Base-by-base conservation (phyloP, 2,329 filamentous ascomycete species). In the Cadophora sp. region DNA sequence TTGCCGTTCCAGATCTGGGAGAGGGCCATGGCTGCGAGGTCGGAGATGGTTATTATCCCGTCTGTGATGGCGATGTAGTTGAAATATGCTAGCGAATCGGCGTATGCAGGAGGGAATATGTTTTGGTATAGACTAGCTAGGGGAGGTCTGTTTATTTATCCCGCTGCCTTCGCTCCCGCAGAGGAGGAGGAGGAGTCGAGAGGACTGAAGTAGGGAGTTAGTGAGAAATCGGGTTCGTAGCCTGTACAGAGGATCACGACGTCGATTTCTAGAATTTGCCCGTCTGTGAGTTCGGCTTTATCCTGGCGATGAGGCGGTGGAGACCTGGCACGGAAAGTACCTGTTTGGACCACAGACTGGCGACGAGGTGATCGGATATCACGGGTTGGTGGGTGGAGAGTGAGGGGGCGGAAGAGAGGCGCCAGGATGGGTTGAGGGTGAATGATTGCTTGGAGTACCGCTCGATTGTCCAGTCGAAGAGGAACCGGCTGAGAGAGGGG, bases 11-110 rank as follows among this genome's bases (percentile, higher is more conserved):
- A 85, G 18, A 83, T 73, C 64, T 83, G 81, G 0, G 80, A 78
- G 6, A 84, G 71, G 1, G 79, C 80, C 81, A 83, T 83, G 47
- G 78, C 75, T 4, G 77, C 78, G 45, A 85, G 73, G 66, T 84
- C 83, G 56, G 79, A 77, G 9, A 81, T 73, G 14, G 77, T 76
- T 24, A 80, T 78, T 68, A 80, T 63, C 75, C 78, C 77, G 59
- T 76, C 75, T 53, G 79, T 73, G 66, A 76, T 73, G 43, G 79
- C 77, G 7, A 77, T 76, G 8, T 76, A 73, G 66, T 80, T 79
- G 64, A 82, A 72, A 60, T 83, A 79, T 0, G 81, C 83, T 4
- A 84, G 76, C 9, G 80, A 81, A 11, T 81, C 76, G 3, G 82
- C 80, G 27, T 81, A 73, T 27, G 78, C 73, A 0, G 81, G 76